Evolutionary conservation across 2,329 filamentous ascomycete genomes (phyloP).

Genomic region (Ophiognomonia clavigignenti-juglandacearum): DNA sequence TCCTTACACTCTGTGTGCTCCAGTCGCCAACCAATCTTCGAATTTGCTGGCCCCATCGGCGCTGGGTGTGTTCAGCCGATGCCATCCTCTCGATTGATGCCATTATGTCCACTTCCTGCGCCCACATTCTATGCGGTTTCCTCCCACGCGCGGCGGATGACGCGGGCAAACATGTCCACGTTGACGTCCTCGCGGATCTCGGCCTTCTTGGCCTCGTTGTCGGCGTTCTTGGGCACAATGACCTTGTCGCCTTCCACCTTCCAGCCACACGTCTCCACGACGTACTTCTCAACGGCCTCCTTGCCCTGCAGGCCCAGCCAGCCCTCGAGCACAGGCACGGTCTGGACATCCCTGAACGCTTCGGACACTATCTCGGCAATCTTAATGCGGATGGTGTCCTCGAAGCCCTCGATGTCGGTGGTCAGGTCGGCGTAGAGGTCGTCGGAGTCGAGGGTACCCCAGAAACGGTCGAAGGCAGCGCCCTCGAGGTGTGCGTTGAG

Average conservation of each 20-base stretch:
- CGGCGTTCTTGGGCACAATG: constrained; percentile 83
- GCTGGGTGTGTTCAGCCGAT: too few species aligned
- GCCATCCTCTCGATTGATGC: too few species aligned
- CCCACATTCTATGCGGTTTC: constrained; percentile 60
- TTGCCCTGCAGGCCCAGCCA: constrained; percentile 68
- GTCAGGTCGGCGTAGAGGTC: constrained; percentile 94
- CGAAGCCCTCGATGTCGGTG: constrained; percentile 90
- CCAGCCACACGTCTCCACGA: constrained; percentile 84
- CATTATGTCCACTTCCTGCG: too few species aligned
- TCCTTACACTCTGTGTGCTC: neutral
- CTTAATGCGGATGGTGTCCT: constrained; percentile 84
- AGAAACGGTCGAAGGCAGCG: constrained; percentile 88
- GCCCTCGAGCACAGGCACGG: constrained; percentile 59
- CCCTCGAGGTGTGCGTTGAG: constrained; percentile 86
- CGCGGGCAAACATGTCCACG: constrained; percentile 77
- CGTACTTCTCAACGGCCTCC: constrained; percentile 69
- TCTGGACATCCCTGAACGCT: constrained; percentile 67
- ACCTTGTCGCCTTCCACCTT: constrained; percentile 65
- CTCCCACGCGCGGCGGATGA: constrained; percentile 83
- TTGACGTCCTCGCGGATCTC: constrained; percentile 94
- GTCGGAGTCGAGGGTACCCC: constrained; percentile 86
- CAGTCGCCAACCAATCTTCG: neutral
- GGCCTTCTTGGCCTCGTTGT: constrained; percentile 95
- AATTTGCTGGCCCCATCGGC: too few species aligned
- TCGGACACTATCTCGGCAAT: constrained; percentile 86